Conservation (phyloP, 257 asterid species). For the Fraxinus anomala region DNA sequence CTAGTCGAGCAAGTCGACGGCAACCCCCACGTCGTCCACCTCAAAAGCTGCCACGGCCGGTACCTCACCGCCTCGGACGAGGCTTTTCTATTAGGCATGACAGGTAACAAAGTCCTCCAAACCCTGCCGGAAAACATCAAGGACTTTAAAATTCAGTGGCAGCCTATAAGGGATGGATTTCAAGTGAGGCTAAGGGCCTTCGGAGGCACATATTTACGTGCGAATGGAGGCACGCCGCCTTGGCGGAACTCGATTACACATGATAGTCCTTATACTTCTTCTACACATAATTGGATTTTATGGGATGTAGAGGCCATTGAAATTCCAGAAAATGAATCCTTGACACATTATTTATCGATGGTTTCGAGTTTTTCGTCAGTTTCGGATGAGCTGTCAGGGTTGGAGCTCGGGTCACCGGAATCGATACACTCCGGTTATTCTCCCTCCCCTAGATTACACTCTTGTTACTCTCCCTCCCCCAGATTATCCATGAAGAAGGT, state of each 20-base stretch:
- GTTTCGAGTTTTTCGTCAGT: conserved; percentile 74
- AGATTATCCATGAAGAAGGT: conserved; percentile 66
- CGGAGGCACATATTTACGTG: conserved; percentile 72
- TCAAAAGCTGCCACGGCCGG: conserved; percentile 65
- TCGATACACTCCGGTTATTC: conserved; percentile 53
- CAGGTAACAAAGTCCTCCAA: conserved; percentile 67
- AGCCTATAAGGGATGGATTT: conserved; percentile 79
- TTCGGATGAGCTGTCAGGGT: conserved; percentile 71
- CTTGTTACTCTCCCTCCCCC: conserved; percentile 46
- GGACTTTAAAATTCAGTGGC: conserved; percentile 63
- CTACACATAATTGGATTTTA: conserved; percentile 62
- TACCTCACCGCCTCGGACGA: conserved; percentile 70
- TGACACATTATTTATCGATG: conserved; percentile 65
- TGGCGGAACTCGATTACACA: conserved; percentile 90
- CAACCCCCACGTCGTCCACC: conserved; percentile 52
- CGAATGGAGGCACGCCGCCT: conserved; percentile 95
- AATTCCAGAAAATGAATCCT: conserved; percentile 70
- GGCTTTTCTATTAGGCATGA: conserved; percentile 73
- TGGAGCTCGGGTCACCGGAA: conserved; percentile 69
- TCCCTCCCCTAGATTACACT: conserved; percentile 32
- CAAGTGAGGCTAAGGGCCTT: conserved; percentile 62
- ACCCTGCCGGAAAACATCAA: conserved; percentile 43
- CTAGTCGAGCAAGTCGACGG: conserved; percentile 68
- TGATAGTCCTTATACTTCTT: conserved; percentile 54
- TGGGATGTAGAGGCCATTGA: conserved; percentile 81